phyloP scores from a whole-genome alignment of 78 protist genomes.

The Fonticula alba region DNA sequence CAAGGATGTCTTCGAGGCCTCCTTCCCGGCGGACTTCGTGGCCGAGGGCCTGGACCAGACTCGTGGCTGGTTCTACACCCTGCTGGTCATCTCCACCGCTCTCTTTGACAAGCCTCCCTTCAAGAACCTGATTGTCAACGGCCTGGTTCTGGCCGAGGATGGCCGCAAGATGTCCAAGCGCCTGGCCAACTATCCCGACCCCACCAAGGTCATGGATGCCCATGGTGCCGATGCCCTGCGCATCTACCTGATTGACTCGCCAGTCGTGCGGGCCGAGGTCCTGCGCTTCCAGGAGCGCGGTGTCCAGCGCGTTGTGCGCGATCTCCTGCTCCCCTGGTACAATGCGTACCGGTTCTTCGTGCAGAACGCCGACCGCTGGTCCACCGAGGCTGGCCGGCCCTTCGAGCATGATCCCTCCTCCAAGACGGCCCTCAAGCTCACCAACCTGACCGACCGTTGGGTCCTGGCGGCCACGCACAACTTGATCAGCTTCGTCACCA shows the following conservation, averaged over 20 bases:
- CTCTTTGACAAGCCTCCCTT: slow-evolving; percentile 88
- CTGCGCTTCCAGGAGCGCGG: slow-evolving; percentile 71
- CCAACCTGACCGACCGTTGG: slow-evolving; percentile 90
- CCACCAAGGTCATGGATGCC: slow-evolving; percentile 46
- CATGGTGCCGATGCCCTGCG: slow-evolving; percentile 97
- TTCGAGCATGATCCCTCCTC: neutral
- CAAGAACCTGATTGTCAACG: slow-evolving; percentile 95
- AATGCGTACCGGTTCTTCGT: slow-evolving; percentile 80
- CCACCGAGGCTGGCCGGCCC: too few species aligned
- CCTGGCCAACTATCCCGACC: slow-evolving; percentile 93
- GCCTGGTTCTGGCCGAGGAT: slow-evolving; percentile 93
- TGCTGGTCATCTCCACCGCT: slow-evolving; percentile 89
- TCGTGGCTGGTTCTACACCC: slow-evolving; percentile 96
- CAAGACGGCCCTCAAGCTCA: neutral
- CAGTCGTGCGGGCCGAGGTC: slow-evolving; percentile 91
- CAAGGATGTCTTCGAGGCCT: slow-evolving; percentile 50
- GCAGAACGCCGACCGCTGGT: slow-evolving; percentile 39
- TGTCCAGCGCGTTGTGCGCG: slow-evolving; percentile 62
- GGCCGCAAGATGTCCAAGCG: slow-evolving; percentile 95
- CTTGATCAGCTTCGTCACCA: slow-evolving; percentile 47
- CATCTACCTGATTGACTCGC: slow-evolving; percentile 93
- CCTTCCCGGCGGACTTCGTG: slow-evolving; percentile 98
- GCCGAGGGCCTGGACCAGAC: slow-evolving; percentile 95
- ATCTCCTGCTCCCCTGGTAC: slow-evolving; percentile 89
- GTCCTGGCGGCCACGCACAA: slow-evolving; percentile 51